Percentiles rank a stretch among this genome's conserved stretches.
Evolutionary conservation across 352 stramenopile genomes (phyloP).

Genomic region (Phytophthora citrophthora): DNA sequence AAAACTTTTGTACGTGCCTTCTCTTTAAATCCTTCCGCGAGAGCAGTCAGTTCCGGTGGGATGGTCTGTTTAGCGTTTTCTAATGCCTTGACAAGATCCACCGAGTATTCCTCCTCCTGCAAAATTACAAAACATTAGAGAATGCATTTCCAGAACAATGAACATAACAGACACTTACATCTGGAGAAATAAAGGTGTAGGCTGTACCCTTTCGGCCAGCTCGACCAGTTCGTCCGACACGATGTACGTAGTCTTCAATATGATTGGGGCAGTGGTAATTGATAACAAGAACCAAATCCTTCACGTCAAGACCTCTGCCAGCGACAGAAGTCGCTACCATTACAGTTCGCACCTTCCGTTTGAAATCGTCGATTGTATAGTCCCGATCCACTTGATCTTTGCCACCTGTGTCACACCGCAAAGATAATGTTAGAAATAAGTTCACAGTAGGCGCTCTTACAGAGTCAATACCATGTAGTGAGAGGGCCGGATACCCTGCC

Average conservation of each 20-base stretch:
- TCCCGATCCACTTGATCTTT: constrained; percentile 99
- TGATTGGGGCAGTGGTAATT: constrained; percentile 99
- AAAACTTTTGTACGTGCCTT: constrained; percentile 63
- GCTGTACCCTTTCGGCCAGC: constrained; percentile 97
- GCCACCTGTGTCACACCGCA: constrained; percentile 64
- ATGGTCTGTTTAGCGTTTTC: constrained; percentile 84
- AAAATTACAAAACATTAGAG: constrained; percentile 17
- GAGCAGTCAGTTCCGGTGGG: constrained; percentile 85
- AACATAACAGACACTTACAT: constrained; percentile 57
- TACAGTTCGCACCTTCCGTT: constrained; percentile 92
- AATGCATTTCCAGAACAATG: neutral
- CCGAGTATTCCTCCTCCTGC: constrained; percentile 97
- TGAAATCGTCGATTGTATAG: constrained; percentile 99
- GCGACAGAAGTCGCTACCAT: constrained; percentile 97
- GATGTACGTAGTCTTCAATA: constrained; percentile 99
- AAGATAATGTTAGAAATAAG: constrained; percentile 8
- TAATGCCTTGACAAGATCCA: constrained; percentile 97
- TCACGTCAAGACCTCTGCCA: constrained; percentile 98
- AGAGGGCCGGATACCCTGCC: constrained; percentile 95
- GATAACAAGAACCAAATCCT: constrained; percentile 98
- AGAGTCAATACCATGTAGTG: constrained; percentile 91
- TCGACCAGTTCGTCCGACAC: constrained; percentile 96
- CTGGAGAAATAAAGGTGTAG: constrained; percentile 99
- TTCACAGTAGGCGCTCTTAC: neutral
- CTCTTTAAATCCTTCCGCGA: constrained; percentile 96